phyloP scores from a whole-genome alignment of 805 yeast genomes.

The Lipomyces kockii region DNA sequence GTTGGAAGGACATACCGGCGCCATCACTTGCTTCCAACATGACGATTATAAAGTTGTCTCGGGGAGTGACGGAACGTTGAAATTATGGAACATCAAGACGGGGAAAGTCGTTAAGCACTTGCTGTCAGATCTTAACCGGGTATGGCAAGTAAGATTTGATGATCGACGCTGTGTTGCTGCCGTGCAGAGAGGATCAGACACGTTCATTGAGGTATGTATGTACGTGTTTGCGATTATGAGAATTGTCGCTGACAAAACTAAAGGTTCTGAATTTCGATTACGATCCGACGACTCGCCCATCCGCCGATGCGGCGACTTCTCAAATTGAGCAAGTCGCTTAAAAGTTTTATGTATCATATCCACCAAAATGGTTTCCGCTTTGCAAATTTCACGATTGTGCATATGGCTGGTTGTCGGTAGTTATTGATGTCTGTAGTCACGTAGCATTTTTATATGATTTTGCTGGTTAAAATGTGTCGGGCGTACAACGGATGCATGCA shows the following conservation, averaged over 20 bases:
- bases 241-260: neutral
- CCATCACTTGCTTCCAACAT: conserved; percentile 92
- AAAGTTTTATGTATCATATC: neutral
- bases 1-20: conserved; percentile 75
- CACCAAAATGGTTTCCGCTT: neutral
- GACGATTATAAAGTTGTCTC: conserved; percentile 82
- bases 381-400: neutral
- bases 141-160: conserved; percentile 94
- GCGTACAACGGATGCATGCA: neutral
- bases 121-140: conserved; percentile 75
- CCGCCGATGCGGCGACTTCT: conserved; percentile 1
- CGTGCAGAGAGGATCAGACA: conserved; percentile 70
- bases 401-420: too few relatives aligned
- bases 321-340: neutral
- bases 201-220: conserved; percentile 93
- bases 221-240: conserved; percentile 51
- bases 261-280: conserved; percentile 33
- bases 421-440: neutral
- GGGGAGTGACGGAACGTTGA: conserved; percentile 86
- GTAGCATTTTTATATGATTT: neutral
- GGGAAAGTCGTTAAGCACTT: conserved; percentile 77
- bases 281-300: conserved; percentile 16
- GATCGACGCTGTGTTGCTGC: conserved; percentile 88
- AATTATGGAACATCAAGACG: conserved; percentile 81
- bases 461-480: neutral